phyloP scores from a whole-genome alignment of 2,329 filamentous ascomycete species.

The Thermomyces lanuginosus region DNA sequence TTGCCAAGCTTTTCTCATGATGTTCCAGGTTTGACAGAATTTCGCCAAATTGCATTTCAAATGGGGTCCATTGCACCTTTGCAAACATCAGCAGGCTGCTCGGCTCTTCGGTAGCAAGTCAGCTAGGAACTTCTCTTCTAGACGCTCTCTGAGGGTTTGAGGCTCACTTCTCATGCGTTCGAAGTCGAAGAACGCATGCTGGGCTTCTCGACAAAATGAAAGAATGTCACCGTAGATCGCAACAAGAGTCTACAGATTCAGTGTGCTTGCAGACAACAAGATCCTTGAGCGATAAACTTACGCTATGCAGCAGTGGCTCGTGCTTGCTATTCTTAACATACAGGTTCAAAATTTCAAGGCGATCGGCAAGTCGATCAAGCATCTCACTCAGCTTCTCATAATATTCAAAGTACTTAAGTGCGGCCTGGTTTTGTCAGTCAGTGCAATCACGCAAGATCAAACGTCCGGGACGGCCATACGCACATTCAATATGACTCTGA shows the following conservation, averaged over 20 bases:
- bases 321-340: conserved; percentile 1
- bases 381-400: conserved; percentile 6
- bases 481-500: conserved; percentile 6
- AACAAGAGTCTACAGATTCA: conserved; percentile 4
- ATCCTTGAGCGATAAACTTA: conserved; percentile 1
- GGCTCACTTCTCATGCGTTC: neutral
- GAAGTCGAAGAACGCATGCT: conserved; percentile 1
- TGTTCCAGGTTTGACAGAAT: conserved; percentile 4
- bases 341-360: conserved; percentile 3
- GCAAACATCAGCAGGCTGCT: conserved; percentile 2
- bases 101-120: neutral
- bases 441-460: neutral
- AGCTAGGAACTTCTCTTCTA: neutral
- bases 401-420: conserved; percentile 5
- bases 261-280: neutral
- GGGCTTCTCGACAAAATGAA: conserved; percentile 3
- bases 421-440: conserved; percentile 1
- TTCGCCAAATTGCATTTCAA: conserved; percentile 6
- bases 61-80: conserved; percentile 5
- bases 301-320: conserved; percentile 2
- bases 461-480: neutral
- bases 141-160: neutral
- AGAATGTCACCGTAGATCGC: conserved; percentile 5
- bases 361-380: conserved; percentile 4
- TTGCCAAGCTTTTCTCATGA: conserved; percentile 2